A percentile compares a stretch with the other conserved stretches of the same genome.
phyloP scores from a whole-genome alignment of 2,329 filamentous ascomycete genomes.

The Saccharata proteae region DNA sequence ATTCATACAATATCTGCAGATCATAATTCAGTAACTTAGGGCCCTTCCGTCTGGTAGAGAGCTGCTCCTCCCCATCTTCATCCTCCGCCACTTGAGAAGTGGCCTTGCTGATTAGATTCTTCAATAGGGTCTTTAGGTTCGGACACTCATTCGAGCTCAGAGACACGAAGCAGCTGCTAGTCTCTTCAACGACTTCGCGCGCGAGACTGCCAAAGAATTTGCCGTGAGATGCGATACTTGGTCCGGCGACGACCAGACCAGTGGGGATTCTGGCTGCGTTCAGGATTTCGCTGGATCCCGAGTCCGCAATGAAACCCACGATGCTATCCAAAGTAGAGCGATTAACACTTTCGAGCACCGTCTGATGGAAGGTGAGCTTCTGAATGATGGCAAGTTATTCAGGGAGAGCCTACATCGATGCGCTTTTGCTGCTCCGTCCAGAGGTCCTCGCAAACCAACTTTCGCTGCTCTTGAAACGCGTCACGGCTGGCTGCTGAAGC shows the following conservation, averaged over 20 bases:
- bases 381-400: background rate
- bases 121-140: constrained; percentile 61
- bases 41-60: constrained; percentile 32
- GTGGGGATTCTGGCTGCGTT: constrained; percentile 45
- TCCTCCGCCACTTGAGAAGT: constrained; percentile 47
- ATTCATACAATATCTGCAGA: constrained; percentile 55
- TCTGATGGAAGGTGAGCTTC: background rate
- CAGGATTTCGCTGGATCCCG: constrained; percentile 13
- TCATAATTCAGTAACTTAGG: constrained; percentile 66
- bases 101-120: constrained; percentile 58
- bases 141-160: constrained; percentile 59
- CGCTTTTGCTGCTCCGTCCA: constrained; percentile 54
- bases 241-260: constrained; percentile 64
- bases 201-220: constrained; percentile 50
- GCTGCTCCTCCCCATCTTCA: constrained; percentile 31
- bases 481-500: constrained; percentile 17
- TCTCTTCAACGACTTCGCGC: background rate
- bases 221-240: constrained; percentile 64
- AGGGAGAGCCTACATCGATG: constrained; percentile 41
- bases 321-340: constrained; percentile 26
- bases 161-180: constrained; percentile 46
- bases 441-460: constrained; percentile 46
- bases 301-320: constrained; percentile 24
- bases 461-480: constrained; percentile 36
- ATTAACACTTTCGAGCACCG: constrained; percentile 27